Conservation (phyloP, 2,329 filamentous ascomycete genomes). For the Fusarium transvaalense region DNA sequence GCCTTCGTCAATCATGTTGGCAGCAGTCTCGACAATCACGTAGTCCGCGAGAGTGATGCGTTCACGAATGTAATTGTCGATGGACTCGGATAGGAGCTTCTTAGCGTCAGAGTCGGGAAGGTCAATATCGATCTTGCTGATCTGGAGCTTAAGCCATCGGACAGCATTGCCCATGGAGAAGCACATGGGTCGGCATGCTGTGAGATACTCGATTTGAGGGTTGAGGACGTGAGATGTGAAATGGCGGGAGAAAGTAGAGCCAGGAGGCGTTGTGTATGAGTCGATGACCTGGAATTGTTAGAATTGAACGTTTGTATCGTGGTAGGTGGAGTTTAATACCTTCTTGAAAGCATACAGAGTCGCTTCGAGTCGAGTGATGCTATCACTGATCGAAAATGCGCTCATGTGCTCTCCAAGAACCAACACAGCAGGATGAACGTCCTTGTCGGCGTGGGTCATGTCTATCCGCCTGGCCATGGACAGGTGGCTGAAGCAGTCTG, state of each 20-base stretch:
- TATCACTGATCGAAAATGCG: conserved; percentile 88
- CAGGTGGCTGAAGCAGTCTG: conserved; percentile 84
- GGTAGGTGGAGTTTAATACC: conserved; percentile 58
- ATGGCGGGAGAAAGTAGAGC: conserved; percentile 88
- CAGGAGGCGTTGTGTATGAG: conserved; percentile 89
- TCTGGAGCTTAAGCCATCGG: conserved; percentile 91
- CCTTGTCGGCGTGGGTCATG: conserved; percentile 72
- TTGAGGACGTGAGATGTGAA: conserved; percentile 91
- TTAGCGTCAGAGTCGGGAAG: conserved; percentile 86
- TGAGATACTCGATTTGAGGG: conserved; percentile 94
- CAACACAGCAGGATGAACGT: conserved; percentile 88
- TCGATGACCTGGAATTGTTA: conserved; percentile 77
- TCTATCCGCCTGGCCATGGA: conserved; percentile 73
- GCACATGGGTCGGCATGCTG: conserved; percentile 93
- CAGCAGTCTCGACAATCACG: conserved; percentile 83
- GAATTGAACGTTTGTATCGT: conserved; percentile 14
- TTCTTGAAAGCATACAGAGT: conserved; percentile 91
- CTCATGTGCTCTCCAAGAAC: conserved; percentile 91
- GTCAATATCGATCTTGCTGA: conserved; percentile 90
- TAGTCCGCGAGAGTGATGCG: conserved; percentile 88
- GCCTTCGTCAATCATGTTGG: conserved; percentile 79
- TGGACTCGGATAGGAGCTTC: conserved; percentile 78
- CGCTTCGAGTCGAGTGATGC: conserved; percentile 86
- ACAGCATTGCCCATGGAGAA: conserved; percentile 98
- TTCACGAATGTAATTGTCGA: conserved; percentile 91